Conservation (phyloP, 1,139 yeast genomes). For the Hansenula lynferdii region DNA sequence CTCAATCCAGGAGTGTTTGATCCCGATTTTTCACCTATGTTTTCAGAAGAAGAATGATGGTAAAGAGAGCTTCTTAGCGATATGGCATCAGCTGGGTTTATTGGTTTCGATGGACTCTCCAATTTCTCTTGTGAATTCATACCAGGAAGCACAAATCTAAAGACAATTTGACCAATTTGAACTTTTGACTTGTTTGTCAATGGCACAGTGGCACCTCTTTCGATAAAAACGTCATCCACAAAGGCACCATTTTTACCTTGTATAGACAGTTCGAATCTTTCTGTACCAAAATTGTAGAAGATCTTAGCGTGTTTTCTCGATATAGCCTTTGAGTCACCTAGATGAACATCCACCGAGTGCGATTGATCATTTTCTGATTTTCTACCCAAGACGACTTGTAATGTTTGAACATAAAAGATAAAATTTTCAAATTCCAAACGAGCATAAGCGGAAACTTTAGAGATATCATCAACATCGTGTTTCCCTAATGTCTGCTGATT, state of each 20-base stretch:
- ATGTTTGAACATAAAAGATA: conserved; percentile 92
- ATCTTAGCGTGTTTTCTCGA: conserved; percentile 93
- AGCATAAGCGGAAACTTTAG: conserved; percentile 88
- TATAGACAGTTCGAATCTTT: conserved; percentile 83
- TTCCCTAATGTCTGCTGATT: neutral
- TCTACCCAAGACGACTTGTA: conserved; percentile 90
- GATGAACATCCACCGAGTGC: conserved; percentile 81
- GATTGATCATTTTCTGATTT: conserved; percentile 67
- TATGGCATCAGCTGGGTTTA: conserved; percentile 24
- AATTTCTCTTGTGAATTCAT: conserved; percentile 16
- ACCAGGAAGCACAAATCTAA: conserved; percentile 76
- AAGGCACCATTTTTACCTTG: conserved; percentile 95
- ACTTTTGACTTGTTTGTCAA: conserved; percentile 75
- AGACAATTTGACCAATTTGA: conserved; percentile 90
- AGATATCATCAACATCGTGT: conserved; percentile 21
- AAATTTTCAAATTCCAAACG: conserved; percentile 87
- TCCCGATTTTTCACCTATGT: conserved; percentile 7
- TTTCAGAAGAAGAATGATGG: conserved; percentile 12
- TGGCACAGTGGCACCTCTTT: conserved; percentile 86
- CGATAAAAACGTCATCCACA: conserved; percentile 84
- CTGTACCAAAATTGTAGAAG: conserved; percentile 92
- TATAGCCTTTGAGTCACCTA: conserved; percentile 87
- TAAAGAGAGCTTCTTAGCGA: conserved; percentile 21
- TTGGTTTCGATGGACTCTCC: conserved; percentile 21
- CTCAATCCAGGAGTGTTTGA: conserved; percentile 15